A percentile compares a stretch with the other conserved stretches of the same genome.
These are phyloP conservation scores for Alternaria ventricosa DNA, from an alignment of 2,329 filamentous ascomycete species.

Conservation along the genomic window DNA sequence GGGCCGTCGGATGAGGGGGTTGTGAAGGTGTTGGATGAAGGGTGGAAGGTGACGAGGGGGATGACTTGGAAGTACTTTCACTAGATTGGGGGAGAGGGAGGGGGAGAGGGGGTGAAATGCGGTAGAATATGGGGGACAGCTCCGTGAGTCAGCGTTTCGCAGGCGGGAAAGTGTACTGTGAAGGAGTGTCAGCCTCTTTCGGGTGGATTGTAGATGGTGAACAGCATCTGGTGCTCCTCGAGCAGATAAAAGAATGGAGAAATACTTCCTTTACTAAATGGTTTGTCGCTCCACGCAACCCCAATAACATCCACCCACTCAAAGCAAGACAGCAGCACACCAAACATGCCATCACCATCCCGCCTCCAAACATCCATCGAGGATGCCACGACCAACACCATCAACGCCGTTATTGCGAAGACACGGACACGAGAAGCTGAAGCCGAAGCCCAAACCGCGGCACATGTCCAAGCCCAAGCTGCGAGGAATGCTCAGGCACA, in stretches of 20 bases:
- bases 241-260: neutral
- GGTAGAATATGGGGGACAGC: neutral
- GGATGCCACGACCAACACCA: neutral
- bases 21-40: slow-evolving; percentile 38
- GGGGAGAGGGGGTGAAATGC: neutral
- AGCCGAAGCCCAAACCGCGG: neutral
- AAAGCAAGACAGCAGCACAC: neutral
- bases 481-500: neutral
- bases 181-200: neutral
- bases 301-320: neutral
- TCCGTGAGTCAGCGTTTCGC: neutral
- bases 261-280: too few relatives aligned
- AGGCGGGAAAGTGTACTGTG: neutral
- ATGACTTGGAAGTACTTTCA: slow-evolving; percentile 23
- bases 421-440: neutral
- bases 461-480: neutral
- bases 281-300: neutral
- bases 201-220: neutral
- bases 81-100: neutral
- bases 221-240: too few relatives aligned
- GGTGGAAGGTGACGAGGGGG: slow-evolving; percentile 64
- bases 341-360: neutral
- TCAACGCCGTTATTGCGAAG: neutral
- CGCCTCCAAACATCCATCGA: neutral
- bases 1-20: slow-evolving; percentile 69